Evolutionary conservation across 805 yeast genomes (phyloP), one percentile per base, ranked within the genome.

Genomic region (Hanseniaspora lachancei): DNA sequence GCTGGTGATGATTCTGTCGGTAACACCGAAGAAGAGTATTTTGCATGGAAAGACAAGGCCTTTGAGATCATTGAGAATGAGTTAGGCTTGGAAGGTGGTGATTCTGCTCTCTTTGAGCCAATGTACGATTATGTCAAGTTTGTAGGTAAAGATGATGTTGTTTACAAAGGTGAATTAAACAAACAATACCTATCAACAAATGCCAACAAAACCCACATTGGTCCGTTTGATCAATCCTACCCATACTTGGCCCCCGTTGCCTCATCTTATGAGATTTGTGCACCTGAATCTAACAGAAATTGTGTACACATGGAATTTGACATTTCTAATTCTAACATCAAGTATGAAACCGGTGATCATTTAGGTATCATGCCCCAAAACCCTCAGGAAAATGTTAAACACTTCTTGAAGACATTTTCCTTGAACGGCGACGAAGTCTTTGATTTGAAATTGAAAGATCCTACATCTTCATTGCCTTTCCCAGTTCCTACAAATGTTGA

Each of bases 1-100:
- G 79, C 80, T 68, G 98, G 96, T 68, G 98, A 91, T 67, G 98
- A 91, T 66, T 97, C 96, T 64, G 77, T 78, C 59, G 97, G 95
- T 54, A 80, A 96, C 55, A 81, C 91, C 76, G 97, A 91, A 69
- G 98, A 91, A 70, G 97, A 93, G 70, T 91, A 80, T 69, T 71
- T 93, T 65, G 74, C 89, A 47, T 91, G 98, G 98, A 93, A 89
- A 70, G 97, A 89, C 60, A 68, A 72, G 15, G 74, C 84, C 57
- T 78, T 88, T 62, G 86, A 81, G 16, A 68, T 77, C 3, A 74
- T 89, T 70, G 81, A 82, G 63, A 76, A 76, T 58, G 72, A 77
- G 51, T 74, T 87, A 64, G 73, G 78, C 58, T 74, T 91, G 57
- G 82, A 84, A 62, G 97, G 89, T 70, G 86, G 79, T 60, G 96